phyloP scores from a whole-genome alignment of 805 yeast species.

The Saturnispora diversa region DNA sequence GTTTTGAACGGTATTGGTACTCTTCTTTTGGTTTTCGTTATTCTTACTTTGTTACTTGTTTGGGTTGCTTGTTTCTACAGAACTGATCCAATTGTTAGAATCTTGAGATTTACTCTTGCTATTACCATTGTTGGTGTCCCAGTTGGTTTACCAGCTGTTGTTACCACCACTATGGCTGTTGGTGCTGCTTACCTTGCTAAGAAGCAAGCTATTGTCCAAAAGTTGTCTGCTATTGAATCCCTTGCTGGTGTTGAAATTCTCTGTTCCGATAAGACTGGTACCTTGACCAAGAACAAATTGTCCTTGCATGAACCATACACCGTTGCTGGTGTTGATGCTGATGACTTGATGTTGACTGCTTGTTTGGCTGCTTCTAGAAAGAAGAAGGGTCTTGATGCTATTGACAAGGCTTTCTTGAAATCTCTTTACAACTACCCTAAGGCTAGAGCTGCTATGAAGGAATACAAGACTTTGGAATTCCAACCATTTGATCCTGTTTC shows the following conservation, averaged over 20 bases:
- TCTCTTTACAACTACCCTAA: constrained; percentile 82
- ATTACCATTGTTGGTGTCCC: constrained; percentile 97
- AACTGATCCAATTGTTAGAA: constrained; percentile 75
- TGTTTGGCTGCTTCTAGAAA: constrained; percentile 96
- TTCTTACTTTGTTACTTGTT: constrained; percentile 77
- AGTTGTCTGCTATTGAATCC: constrained; percentile 93
- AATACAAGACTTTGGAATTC: constrained; percentile 92
- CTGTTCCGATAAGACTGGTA: constrained; percentile 98
- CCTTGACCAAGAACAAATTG: constrained; percentile 93
- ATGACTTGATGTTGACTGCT: constrained; percentile 94
- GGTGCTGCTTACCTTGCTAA: constrained; percentile 98
- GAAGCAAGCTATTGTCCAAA: constrained; percentile 96
- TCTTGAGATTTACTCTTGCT: constrained; percentile 87
- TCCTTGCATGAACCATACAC: constrained; percentile 96
- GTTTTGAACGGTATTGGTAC: constrained; percentile 97
- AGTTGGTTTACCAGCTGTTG: constrained; percentile 97
- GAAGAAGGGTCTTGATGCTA: constrained; percentile 97
- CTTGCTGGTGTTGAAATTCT: constrained; percentile 96
- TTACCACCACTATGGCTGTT: constrained; percentile 98
- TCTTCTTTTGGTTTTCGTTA: constrained; percentile 78
- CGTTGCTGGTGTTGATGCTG: constrained; percentile 94
- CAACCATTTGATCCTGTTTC: constrained; percentile 97
- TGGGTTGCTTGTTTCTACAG: constrained; percentile 95
- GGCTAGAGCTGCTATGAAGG: constrained; percentile 86
- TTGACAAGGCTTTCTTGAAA: constrained; percentile 93